Conservation (phyloP, 2,329 filamentous ascomycete species). For the Chaetomium strumarium region DNA sequence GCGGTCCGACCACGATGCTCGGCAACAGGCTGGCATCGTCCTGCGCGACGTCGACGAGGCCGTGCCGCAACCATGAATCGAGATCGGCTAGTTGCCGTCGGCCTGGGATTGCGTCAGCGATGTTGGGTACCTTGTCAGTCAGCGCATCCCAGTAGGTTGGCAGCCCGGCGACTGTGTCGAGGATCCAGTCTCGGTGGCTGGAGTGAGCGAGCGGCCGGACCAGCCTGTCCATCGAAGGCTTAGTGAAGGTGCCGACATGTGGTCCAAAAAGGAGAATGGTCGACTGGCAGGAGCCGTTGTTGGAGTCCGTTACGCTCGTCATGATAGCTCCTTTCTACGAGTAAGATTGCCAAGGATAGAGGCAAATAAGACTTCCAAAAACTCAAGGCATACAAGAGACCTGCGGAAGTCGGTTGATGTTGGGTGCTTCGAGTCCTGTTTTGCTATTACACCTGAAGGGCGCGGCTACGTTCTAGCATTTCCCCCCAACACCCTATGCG, state of each 20-base stretch:
- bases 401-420: too few species aligned
- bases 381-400: too few species aligned
- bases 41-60: not conserved
- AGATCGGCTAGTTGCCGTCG: not conserved
- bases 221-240: conserved; percentile 21
- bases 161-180: not conserved
- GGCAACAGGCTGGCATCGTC: not conserved
- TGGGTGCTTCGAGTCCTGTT: too few species aligned
- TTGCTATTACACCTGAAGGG: too few species aligned
- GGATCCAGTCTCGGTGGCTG: not conserved
- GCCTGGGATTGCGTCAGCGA: not conserved
- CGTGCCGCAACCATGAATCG: not conserved
- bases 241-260: not conserved
- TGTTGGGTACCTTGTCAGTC: not conserved
- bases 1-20: not conserved
- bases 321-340: too few species aligned
- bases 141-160: not conserved
- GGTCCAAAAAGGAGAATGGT: conserved; percentile 19
- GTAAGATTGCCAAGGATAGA: too few species aligned
- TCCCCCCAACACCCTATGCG: too few species aligned
- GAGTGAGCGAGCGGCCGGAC: not conserved
- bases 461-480: too few species aligned
- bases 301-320: too few species aligned
- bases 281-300: too few species aligned
- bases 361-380: too few species aligned